Conservation (phyloP, 805 yeast species). For the Pachysolen tannophilus region DNA sequence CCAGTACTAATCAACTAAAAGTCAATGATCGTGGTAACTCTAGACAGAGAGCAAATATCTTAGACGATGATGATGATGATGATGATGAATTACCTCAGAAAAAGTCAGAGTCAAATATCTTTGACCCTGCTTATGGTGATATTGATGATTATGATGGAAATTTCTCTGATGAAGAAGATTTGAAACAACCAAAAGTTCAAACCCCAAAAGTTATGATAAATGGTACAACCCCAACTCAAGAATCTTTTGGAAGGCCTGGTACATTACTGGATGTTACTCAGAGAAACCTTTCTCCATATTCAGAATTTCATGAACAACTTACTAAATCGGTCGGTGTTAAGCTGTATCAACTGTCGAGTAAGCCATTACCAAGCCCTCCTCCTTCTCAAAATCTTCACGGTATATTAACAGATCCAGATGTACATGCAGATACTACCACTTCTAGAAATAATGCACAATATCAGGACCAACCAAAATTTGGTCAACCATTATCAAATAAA, state of each 20-base stretch:
- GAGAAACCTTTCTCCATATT: constrained; percentile 25
- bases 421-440: constrained; percentile 12
- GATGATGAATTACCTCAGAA: constrained; percentile 4
- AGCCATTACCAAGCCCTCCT: constrained; percentile 11
- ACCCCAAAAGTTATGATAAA: constrained; percentile 4
- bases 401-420: constrained; percentile 15
- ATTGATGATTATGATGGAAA: constrained; percentile 4
- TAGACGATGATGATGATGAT: not conserved
- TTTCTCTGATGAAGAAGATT: not conserved
- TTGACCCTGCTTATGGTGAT: constrained; percentile 11
- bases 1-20: not conserved
- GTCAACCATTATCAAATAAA: constrained; percentile 9
- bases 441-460: too few relatives aligned
- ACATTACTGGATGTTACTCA: too few relatives aligned
- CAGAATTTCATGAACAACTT: constrained; percentile 24
- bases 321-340: constrained; percentile 17
- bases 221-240: constrained; percentile 2
- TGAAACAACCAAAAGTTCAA: not conserved
- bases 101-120: constrained; percentile 3
- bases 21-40: constrained; percentile 1
- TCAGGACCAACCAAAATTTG: too few relatives aligned
- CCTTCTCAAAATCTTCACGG: constrained; percentile 10
- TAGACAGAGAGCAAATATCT: not conserved
- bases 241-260: too few relatives aligned
- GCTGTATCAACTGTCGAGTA: not conserved